Conservation (phyloP, 2,329 filamentous ascomycete genomes). For the Fusarium dlaminii region DNA sequence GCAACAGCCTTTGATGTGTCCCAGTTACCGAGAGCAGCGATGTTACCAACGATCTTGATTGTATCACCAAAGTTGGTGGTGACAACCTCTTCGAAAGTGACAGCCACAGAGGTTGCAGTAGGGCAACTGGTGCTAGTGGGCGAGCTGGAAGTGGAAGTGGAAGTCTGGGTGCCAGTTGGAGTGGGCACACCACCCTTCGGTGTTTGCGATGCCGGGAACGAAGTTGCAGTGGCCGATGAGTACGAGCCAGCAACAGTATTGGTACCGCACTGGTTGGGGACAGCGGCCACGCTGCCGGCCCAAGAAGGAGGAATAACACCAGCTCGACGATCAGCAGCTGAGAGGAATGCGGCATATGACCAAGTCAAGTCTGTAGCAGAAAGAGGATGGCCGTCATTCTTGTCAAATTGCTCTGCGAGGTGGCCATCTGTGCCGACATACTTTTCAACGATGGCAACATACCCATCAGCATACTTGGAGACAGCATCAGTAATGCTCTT, state of each 20-base stretch:
- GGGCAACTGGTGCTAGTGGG: conserved; percentile 50
- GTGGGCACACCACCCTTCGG: conserved; percentile 50
- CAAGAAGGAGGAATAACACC: conserved; percentile 66
- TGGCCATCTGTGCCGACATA: conserved; percentile 72
- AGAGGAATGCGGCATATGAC: conserved; percentile 77
- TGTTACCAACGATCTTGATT: conserved; percentile 71
- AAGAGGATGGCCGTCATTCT: conserved; percentile 61
- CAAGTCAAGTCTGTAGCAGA: conserved; percentile 76
- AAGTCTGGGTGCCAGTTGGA: conserved; percentile 42
- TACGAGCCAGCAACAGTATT: conserved; percentile 62
- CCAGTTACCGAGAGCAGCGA: conserved; percentile 70
- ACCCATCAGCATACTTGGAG: conserved; percentile 67
- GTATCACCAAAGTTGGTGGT: conserved; percentile 69
- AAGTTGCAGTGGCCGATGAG: conserved; percentile 55
- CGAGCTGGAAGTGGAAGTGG: conserved; percentile 38
- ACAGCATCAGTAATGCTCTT: conserved; percentile 65
- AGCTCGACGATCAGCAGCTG: conserved; percentile 66
- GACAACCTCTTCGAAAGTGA: conserved; percentile 70
- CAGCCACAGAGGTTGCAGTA: conserved; percentile 58
- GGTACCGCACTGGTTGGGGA: conserved; percentile 60
- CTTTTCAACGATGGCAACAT: conserved; percentile 67
- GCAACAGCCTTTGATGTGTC: conserved; percentile 61
- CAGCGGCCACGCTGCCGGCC: conserved; percentile 56
- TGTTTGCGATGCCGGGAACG: conserved; percentile 61
- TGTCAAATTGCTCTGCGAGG: conserved; percentile 73